Evolutionary conservation across 441 rosid species (phyloP).

Genomic region (Geranium incanum): DNA sequence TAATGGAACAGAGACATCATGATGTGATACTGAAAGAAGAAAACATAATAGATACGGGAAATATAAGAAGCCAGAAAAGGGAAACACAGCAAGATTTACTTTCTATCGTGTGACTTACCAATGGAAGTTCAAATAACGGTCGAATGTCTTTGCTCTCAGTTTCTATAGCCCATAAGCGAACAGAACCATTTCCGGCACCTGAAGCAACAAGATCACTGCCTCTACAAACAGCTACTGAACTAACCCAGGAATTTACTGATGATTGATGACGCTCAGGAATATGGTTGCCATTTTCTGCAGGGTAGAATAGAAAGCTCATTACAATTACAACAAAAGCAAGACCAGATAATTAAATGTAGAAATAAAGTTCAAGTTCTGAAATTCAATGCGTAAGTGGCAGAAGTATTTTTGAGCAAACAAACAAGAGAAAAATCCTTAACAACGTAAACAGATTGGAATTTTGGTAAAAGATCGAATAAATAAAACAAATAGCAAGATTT

Average conservation of each 20-base stretch:
- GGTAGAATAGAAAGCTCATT: slow-evolving; percentile 8
- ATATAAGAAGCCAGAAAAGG: not conserved
- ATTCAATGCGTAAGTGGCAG: not conserved
- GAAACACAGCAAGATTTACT: slow-evolving; percentile 3
- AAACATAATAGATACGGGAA: not conserved
- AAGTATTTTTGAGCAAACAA: not conserved
- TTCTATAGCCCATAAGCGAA: slow-evolving; percentile 64
- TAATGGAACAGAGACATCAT: not conserved
- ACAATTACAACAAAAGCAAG: slow-evolving; percentile 8
- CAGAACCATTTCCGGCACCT: slow-evolving; percentile 87
- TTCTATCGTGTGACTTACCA: slow-evolving; percentile 41
- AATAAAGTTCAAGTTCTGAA: not conserved
- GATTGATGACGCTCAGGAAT: slow-evolving; percentile 23
- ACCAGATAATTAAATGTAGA: not conserved
- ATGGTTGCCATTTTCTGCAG: slow-evolving; percentile 40
- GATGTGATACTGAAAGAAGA: not conserved
- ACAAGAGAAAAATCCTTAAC: not conserved
- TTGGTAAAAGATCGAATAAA: not conserved
- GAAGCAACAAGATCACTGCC: slow-evolving; percentile 94
- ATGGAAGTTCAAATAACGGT: slow-evolving; percentile 59
- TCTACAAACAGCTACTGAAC: slow-evolving; percentile 63
- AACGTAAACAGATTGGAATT: not conserved
- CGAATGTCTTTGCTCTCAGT: slow-evolving; percentile 41
- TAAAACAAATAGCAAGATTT: not conserved
- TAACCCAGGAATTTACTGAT: slow-evolving; percentile 75